A percentile compares a stretch with the other conserved stretches of the same genome.
Evolutionary conservation across 106 monocot genomes (phyloP).

Genomic region (Alisma plantagoaquatica): DNA sequence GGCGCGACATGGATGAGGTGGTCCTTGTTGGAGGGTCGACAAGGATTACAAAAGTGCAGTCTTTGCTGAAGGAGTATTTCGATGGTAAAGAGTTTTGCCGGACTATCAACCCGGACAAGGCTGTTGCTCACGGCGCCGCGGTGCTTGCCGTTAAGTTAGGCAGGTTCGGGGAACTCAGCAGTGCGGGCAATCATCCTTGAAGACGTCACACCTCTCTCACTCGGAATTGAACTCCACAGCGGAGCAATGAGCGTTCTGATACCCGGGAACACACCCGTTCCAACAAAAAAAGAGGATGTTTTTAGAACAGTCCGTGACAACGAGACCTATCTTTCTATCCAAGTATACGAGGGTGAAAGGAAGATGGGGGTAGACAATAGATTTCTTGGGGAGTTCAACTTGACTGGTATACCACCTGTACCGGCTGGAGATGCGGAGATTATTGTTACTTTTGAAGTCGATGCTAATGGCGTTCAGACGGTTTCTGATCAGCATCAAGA

Average conservation of each 20-base stretch:
- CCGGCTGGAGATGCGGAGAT: conserved; percentile 4
- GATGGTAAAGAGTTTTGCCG: too few species aligned
- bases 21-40: conserved; percentile 9
- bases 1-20: conserved; percentile 2
- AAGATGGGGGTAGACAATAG: conserved; percentile 6
- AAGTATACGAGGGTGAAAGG: conserved; percentile 4
- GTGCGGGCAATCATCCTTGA: conserved; percentile 7
- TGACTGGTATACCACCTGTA: conserved; percentile 1
- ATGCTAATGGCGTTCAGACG: conserved; percentile 10
- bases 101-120: too few species aligned
- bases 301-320: conserved; percentile 3
- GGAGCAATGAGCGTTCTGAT: conserved; percentile 10
- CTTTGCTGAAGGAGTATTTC: conserved; percentile 4
- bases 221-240: neutral
- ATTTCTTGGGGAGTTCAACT: neutral
- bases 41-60: neutral
- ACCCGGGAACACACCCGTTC: conserved; percentile 3
- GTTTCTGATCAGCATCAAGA: conserved; percentile 2
- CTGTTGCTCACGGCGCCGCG: too few species aligned
- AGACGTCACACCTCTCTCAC: conserved; percentile 3
- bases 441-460: conserved; percentile 3
- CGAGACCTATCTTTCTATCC: conserved; percentile 3
- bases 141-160: neutral
- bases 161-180: neutral
- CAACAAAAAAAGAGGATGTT: conserved; percentile 7